These are phyloP conservation scores for Talaromyces sp. DNA, from an alignment of 2,329 filamentous ascomycete species.

Conservation along the genomic window DNA sequence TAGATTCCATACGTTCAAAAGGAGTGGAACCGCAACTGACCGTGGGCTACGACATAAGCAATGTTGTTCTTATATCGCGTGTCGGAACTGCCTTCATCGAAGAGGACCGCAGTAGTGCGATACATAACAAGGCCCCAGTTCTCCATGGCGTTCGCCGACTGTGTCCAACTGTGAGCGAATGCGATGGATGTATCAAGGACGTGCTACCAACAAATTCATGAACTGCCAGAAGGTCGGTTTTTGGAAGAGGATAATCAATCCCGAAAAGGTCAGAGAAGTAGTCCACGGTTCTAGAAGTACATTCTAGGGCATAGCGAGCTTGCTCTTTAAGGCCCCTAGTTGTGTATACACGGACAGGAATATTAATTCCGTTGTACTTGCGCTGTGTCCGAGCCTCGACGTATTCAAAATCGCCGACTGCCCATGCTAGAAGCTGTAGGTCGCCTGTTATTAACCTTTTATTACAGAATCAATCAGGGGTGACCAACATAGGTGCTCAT, in stretches of 20 bases:
- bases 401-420: slow-evolving; percentile 94
- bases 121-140: slow-evolving; percentile 97
- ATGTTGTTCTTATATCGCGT: slow-evolving; percentile 87
- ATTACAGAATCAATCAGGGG: neutral
- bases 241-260: slow-evolving; percentile 88
- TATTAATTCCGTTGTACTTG: slow-evolving; percentile 82
- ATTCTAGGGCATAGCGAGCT: slow-evolving; percentile 81
- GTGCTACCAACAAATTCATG: slow-evolving; percentile 73
- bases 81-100: slow-evolving; percentile 87
- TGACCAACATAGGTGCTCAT: slow-evolving; percentile 74
- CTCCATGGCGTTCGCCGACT: slow-evolving; percentile 72
- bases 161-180: slow-evolving; percentile 30
- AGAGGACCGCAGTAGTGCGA: slow-evolving; percentile 90
- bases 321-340: slow-evolving; percentile 92
- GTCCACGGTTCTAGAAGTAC: slow-evolving; percentile 89
- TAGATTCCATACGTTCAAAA: neutral
- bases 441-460: neutral
- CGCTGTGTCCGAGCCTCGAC: slow-evolving; percentile 86
- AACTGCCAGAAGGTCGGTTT: slow-evolving; percentile 83
- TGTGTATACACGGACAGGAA: slow-evolving; percentile 94
- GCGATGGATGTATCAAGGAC: neutral
- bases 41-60: slow-evolving; percentile 94
- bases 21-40: slow-evolving; percentile 22
- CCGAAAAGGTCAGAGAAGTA: slow-evolving; percentile 93
- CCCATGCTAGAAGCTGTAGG: slow-evolving; percentile 79